phyloP scores from a whole-genome alignment of 305 asterid species.

The Ilex paraguariensis region DNA sequence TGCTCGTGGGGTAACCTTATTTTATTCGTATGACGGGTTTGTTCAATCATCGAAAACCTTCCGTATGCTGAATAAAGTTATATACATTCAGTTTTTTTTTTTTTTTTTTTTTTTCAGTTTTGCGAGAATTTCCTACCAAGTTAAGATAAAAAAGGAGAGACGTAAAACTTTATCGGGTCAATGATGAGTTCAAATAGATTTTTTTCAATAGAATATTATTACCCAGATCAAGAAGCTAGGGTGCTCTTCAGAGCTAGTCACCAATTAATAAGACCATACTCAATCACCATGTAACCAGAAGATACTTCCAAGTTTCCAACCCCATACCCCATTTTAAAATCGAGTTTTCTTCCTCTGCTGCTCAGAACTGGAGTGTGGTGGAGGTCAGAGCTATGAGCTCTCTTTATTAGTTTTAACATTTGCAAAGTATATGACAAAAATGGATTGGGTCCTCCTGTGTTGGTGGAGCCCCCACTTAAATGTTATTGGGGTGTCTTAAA shows the following conservation, averaged over 20 bases:
- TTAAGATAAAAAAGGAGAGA: no score
- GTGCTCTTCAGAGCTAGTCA: slow-evolving; percentile 4
- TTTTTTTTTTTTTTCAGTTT: background rate
- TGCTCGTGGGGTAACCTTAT: slow-evolving; percentile 12
- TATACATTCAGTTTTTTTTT: no score
- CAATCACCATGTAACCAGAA: no score
- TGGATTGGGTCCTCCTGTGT: background rate
- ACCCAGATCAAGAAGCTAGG: slow-evolving; percentile 26
- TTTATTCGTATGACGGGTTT: no score
- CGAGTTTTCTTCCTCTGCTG: background rate
- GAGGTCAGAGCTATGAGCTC: background rate
- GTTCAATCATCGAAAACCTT: slow-evolving; percentile 11
- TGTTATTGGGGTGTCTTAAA: no score
- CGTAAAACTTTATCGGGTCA: no score
- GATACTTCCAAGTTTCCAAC: no score
- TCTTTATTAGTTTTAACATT: background rate
- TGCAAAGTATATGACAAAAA: background rate
- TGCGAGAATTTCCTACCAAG: slow-evolving; percentile 1
- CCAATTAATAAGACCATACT: no score
- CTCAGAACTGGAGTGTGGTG: background rate
- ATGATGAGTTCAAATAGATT: no score
- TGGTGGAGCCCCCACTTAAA: background rate
- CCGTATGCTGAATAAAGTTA: no score
- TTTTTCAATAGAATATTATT: slow-evolving; percentile 8
- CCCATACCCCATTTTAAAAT: background rate